Conservation (phyloP, 2,329 filamentous ascomycete genomes). For the Beauveria brongniartii region DNA sequence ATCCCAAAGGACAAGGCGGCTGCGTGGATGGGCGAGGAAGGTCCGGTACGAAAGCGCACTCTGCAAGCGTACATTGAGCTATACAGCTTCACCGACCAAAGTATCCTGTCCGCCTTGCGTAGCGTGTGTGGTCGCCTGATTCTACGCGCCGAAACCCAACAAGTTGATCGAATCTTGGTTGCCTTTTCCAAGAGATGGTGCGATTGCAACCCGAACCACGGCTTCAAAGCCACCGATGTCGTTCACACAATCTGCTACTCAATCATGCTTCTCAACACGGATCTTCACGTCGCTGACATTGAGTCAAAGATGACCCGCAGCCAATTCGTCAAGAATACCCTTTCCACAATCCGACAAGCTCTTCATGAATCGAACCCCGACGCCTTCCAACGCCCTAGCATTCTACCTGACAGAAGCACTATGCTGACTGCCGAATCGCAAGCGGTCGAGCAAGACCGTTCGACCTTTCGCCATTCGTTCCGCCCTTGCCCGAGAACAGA, state of each 20-base stretch:
- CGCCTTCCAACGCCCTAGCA: conserved; percentile 52
- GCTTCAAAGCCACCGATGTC: conserved; percentile 85
- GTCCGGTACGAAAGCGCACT: conserved; percentile 48
- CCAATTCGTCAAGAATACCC: conserved; percentile 94
- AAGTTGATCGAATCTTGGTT: conserved; percentile 89
- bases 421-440: conserved; percentile 26
- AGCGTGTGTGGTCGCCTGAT: conserved; percentile 74
- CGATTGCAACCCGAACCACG: conserved; percentile 83
- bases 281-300: conserved; percentile 90
- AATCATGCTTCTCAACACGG: conserved; percentile 88
- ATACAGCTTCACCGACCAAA: conserved; percentile 77
- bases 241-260: conserved; percentile 98
- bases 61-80: conserved; percentile 80
- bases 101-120: conserved; percentile 70
- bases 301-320: conserved; percentile 91
- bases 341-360: conserved; percentile 77
- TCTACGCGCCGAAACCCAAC: conserved; percentile 87
- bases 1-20: conserved; percentile 73
- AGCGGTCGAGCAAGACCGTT: conserved; percentile 29
- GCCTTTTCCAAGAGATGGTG: conserved; percentile 88
- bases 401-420: conserved; percentile 38
- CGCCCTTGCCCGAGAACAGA: conserved; percentile 40
- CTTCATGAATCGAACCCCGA: conserved; percentile 64
- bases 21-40: conserved; percentile 78
- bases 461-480: conserved; percentile 40